A percentile compares a stretch with the other conserved stretches of the same genome.
Evolutionary conservation across 139 green algal species (phyloP).

Genomic region (Diplosphaera chodatii): DNA sequence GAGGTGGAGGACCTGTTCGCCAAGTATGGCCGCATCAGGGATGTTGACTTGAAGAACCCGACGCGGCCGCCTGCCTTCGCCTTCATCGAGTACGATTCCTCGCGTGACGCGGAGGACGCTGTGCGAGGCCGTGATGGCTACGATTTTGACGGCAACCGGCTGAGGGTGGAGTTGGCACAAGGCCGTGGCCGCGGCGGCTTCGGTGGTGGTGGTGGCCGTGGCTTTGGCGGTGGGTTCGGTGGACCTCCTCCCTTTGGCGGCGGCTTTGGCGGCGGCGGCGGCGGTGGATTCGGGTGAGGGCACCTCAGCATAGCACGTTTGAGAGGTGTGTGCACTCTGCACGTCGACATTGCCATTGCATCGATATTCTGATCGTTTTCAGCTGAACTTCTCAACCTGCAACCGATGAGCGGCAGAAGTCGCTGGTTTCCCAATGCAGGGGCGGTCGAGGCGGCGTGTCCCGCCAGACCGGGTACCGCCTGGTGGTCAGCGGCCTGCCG

Average conservation of each 20-base stretch:
- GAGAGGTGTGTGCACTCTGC: too few species aligned
- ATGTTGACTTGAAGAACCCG: constrained; percentile 81
- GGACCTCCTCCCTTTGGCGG: neutral
- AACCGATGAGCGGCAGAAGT: too few species aligned
- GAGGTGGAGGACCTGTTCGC: constrained; percentile 80
- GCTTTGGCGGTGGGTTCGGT: constrained; percentile 6
- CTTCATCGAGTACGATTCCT: constrained; percentile 77
- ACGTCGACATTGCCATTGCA: too few species aligned
- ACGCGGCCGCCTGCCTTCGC: constrained; percentile 68
- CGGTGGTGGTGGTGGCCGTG: neutral
- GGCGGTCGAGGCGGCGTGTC: constrained; percentile 11
- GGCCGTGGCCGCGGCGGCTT: constrained; percentile 10
- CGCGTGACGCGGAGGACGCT: constrained; percentile 74
- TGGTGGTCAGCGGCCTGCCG: constrained; percentile 69
- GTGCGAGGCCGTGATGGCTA: constrained; percentile 74
- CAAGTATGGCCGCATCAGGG: constrained; percentile 36
- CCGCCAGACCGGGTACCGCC: constrained; percentile 50
- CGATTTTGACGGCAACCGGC: constrained; percentile 69
- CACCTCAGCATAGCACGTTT: too few species aligned
- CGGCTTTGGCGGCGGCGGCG: neutral
- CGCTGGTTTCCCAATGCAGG: too few species aligned
- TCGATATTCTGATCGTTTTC: too few species aligned
- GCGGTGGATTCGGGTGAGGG: too few species aligned
- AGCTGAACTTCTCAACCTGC: too few species aligned
- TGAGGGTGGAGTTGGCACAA: constrained; percentile 55